Conservation (phyloP, 345 rosid species). For the Theobroma cacao region DNA sequence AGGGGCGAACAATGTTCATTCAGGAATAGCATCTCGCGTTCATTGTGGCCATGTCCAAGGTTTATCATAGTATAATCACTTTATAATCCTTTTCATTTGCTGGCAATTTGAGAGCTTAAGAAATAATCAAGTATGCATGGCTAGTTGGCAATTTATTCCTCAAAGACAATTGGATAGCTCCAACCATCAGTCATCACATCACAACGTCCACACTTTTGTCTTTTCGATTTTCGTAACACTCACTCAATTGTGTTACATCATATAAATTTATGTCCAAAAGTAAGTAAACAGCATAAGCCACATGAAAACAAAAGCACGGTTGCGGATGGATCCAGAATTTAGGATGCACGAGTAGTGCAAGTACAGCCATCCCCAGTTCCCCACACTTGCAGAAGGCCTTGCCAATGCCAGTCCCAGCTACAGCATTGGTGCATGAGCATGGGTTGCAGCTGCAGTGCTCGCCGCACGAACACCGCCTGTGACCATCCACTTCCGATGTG, state of each 20-base stretch:
- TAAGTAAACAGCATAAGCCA: neutral
- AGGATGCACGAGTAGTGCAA: conserved; percentile 31
- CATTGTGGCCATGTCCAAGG: no score
- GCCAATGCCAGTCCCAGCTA: conserved; percentile 7
- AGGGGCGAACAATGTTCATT: no score
- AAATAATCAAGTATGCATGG: no score
- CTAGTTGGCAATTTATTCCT: no score
- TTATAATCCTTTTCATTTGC: no score
- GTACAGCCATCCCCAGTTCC: conserved; percentile 33
- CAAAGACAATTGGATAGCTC: no score
- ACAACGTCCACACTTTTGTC: no score
- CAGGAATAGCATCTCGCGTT: no score
- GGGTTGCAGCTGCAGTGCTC: conserved; percentile 65
- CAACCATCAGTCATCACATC: no score
- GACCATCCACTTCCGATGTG: conserved; percentile 14
- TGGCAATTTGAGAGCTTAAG: no score
- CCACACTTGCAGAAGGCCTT: conserved; percentile 37
- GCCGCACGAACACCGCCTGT: conserved; percentile 47
- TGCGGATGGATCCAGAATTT: neutral
- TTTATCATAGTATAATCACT: no score
- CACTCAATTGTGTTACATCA: neutral
- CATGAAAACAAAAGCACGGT: neutral
- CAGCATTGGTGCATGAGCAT: conserved; percentile 42
- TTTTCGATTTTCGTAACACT: no score
- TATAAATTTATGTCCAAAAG: neutral